phyloP scores from a whole-genome alignment of 2,329 filamentous ascomycete genomes.

The Trichoderma koningii region DNA sequence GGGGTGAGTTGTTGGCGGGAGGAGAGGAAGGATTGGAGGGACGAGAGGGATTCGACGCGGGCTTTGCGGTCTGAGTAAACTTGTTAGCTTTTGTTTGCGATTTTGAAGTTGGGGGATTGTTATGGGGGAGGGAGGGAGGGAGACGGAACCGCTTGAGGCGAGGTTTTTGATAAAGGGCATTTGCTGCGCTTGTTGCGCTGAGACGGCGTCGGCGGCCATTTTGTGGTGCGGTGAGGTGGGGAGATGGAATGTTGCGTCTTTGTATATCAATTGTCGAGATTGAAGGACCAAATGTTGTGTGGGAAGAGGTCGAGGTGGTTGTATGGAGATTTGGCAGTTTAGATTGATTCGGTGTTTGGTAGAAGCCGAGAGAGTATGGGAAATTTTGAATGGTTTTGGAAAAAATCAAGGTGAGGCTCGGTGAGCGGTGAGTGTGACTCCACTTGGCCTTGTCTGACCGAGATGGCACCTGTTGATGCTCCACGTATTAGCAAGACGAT shows the following conservation, averaged over 20 bases:
- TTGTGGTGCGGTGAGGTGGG: background rate
- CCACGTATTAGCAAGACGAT: background rate
- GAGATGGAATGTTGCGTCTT: background rate
- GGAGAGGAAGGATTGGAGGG: slow-evolving; percentile 76
- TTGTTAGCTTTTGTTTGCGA: background rate
- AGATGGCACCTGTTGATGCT: background rate
- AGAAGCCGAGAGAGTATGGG: background rate
- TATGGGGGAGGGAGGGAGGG: background rate
- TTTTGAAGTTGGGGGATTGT: too few relatives aligned
- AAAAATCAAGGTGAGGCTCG: slow-evolving; percentile 32
- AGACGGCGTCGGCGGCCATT: slow-evolving; percentile 39
- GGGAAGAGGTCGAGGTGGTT: background rate
- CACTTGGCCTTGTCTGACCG: background rate
- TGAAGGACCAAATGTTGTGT: background rate
- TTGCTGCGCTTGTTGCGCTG: slow-evolving; percentile 46
- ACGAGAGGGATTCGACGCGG: slow-evolving; percentile 74
- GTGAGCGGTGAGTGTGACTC: background rate
- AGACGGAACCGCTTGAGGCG: slow-evolving; percentile 76
- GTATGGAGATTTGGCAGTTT: background rate
- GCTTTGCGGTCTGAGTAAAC: slow-evolving; percentile 68
- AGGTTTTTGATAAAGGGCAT: slow-evolving; percentile 82
- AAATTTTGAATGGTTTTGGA: slow-evolving; percentile 10
- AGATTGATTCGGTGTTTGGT: background rate
- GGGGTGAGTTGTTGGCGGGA: slow-evolving; percentile 60
- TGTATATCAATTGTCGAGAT: background rate